Base-by-base conservation (phyloP, 495 filamentous ascomycete genomes). In the Rhypophila decipiens region DNA sequence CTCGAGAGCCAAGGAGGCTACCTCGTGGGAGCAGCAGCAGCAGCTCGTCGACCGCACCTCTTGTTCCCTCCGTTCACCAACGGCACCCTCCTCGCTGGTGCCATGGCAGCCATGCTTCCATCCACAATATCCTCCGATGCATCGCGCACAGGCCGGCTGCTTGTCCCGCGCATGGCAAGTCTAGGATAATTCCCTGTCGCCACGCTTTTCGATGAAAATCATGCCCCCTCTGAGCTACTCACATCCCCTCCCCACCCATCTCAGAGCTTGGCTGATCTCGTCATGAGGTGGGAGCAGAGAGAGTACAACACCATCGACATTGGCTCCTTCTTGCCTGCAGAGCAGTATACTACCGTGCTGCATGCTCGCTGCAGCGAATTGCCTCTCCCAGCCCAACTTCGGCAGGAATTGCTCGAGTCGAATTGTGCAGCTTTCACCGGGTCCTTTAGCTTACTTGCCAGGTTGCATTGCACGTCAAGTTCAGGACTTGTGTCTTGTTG, bases 101-200 rank as follows among this genome's bases (percentile, higher is more conserved):
- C n/a, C n/a, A n/a, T n/a, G n/a, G n/a, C n/a, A n/a, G 27, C 44
- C 53, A 52, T 46, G 45, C 45, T 31, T 39, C 44, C 41, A 45
- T 45, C 46, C 38, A 40, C 20, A 44, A 48, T 45, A 53, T 40
- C 27, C 29, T 50, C 52, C 52, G 47, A 54, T 50, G 52, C 52
- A 54, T n/a, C 24, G 39, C 42, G 52, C 47, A 54, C 52, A 53
- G 52, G 47, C 52, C 42, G 52, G 39, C 42, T 38, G 19, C 44
- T 43, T 33, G 36, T 37, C 24, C 52, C 42, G 29, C 47, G 42
- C 47, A 54, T 54, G 52, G 52, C 52, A 45, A 21, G 42, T 39
- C 47, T 37, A 49, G 52, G 52, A 54, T 54, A 50, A 50, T 50
- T 50, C 54, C 54, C 54, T 57, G 51, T 47, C 38, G 37, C 54